Percentiles rank a stretch among this genome's conserved stretches.
phyloP scores from a whole-genome alignment of 2,329 filamentous ascomycete species.

The Colletotrichum sidae region DNA sequence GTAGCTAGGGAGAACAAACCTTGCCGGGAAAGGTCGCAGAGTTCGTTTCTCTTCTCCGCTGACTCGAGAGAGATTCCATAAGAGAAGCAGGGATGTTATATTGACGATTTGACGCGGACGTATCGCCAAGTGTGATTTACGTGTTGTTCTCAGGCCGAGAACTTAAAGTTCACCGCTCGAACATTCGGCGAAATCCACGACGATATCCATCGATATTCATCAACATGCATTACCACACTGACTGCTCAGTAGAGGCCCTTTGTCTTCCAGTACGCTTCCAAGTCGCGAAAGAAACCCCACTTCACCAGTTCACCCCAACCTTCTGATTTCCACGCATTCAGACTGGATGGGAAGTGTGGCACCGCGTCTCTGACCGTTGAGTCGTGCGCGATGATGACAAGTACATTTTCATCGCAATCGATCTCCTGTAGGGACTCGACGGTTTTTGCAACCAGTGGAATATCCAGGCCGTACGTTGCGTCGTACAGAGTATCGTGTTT shows the following conservation, averaged over 20 bases:
- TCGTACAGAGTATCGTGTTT: slow-evolving; percentile 41
- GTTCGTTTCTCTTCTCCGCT: no score
- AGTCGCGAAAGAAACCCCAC: slow-evolving; percentile 41
- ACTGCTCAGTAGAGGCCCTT: neutral
- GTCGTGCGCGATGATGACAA: slow-evolving; percentile 43
- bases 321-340: slow-evolving; percentile 41
- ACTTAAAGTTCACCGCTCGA: no score
- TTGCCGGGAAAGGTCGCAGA: no score
- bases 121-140: no score
- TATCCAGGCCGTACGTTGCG: slow-evolving; percentile 41
- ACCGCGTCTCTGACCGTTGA: slow-evolving; percentile 35
- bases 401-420: slow-evolving; percentile 41
- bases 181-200: no score
- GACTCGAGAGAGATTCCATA: no score
- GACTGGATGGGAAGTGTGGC: slow-evolving; percentile 40
- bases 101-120: no score
- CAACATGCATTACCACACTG: no score
- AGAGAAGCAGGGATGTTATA: no score
- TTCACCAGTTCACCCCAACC: slow-evolving; percentile 39
- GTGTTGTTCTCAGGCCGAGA: no score
- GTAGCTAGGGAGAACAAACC: no score
- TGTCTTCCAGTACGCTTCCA: slow-evolving; percentile 29
- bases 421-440: slow-evolving; percentile 37
- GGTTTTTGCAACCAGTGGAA: slow-evolving; percentile 39
- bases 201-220: no score